These are phyloP conservation scores for Suillus paluster DNA, from an alignment of 768 basidiomycete genomes.

Conservation along the genomic window DNA sequence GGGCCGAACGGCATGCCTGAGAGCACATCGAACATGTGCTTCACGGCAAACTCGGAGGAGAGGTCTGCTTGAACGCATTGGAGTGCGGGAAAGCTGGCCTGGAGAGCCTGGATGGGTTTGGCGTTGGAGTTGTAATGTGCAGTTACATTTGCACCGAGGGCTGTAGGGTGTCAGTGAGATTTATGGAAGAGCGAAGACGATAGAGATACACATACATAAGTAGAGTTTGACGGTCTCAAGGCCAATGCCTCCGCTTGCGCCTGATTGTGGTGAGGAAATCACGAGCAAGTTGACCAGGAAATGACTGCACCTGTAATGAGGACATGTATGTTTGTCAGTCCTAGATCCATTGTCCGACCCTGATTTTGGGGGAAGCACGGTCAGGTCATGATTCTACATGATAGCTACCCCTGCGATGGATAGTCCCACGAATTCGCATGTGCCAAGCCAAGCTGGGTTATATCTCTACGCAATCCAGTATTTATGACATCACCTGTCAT, in stretches of 20 bases:
- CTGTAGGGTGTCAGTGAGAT: slow-evolving; percentile 38
- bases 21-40: slow-evolving; percentile 48
- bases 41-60: slow-evolving; percentile 56
- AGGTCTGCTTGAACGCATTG: slow-evolving; percentile 60
- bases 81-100: slow-evolving; percentile 36
- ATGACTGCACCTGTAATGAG: slow-evolving; percentile 63
- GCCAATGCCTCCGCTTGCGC: slow-evolving; percentile 79
- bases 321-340: slow-evolving; percentile 64
- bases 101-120: slow-evolving; percentile 45
- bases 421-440: not conserved
- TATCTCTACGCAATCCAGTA: not conserved
- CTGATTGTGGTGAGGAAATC: slow-evolving; percentile 34
- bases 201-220: slow-evolving; percentile 46
- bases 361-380: not conserved
- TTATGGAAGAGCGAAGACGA: not conserved
- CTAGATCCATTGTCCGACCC: slow-evolving; percentile 53
- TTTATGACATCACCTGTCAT: too few species aligned
- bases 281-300: not conserved
- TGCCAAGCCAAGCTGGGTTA: not conserved
- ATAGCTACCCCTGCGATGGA: too few species aligned
- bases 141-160: slow-evolving; percentile 71
- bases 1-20: slow-evolving; percentile 46
- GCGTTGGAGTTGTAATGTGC: slow-evolving; percentile 70
- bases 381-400: not conserved
- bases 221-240: slow-evolving; percentile 63